These are phyloP conservation scores for Penicillium antarcticum DNA, from an alignment of 495 filamentous ascomycete species.

Conservation along the genomic window DNA sequence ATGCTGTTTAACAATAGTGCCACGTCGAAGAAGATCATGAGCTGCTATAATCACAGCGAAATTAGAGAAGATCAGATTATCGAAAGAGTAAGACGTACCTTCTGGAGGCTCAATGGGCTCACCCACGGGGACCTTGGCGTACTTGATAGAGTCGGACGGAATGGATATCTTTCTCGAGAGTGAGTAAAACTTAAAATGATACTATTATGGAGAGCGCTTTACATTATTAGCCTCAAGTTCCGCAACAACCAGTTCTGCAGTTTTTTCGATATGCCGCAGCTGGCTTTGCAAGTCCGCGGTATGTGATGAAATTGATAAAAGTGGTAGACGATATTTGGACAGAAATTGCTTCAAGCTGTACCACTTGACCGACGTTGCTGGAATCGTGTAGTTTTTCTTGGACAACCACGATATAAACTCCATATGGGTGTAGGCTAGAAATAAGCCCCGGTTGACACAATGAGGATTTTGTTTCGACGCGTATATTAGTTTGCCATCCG, in stretches of 20 bases:
- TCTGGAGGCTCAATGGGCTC: conserved; percentile 1
- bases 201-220: neutral
- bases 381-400: conserved; percentile 10
- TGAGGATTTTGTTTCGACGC: conserved; percentile 9
- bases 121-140: conserved; percentile 7
- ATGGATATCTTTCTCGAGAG: neutral
- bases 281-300: conserved; percentile 4
- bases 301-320: conserved; percentile 1
- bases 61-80: neutral
- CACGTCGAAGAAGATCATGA: conserved; percentile 7
- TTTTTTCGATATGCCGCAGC: conserved; percentile 3
- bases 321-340: conserved; percentile 8
- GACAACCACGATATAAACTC: conserved; percentile 11
- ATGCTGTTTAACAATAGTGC: conserved; percentile 1
- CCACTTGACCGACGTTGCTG: conserved; percentile 13
- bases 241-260: conserved; percentile 10
- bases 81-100: conserved; percentile 1
- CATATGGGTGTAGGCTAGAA: conserved; percentile 16
- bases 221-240: conserved; percentile 13
- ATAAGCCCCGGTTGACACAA: conserved; percentile 9
- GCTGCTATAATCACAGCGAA: neutral
- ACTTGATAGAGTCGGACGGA: conserved; percentile 1
- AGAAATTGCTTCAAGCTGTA: conserved; percentile 8
- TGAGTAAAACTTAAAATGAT: neutral
- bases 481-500: conserved; percentile 12